Conservation (phyloP, 148 eudicot species). For the Rhododendron mucronatum region DNA sequence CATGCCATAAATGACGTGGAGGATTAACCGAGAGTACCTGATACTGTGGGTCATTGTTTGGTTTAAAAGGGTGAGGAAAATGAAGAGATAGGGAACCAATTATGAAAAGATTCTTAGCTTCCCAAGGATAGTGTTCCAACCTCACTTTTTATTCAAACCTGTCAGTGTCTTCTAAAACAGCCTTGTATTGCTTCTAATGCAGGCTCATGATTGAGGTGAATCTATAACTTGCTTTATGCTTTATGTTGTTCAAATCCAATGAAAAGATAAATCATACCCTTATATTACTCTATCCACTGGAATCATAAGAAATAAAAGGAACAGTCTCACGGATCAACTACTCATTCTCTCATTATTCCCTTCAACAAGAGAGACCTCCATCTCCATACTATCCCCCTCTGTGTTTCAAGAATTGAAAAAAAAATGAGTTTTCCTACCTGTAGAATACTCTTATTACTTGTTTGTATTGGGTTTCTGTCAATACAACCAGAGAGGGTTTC, state of each 20-base stretch:
- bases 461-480: conserved; percentile 43
- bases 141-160: conserved; percentile 77
- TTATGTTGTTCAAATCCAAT: conserved; percentile 32
- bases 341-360: conserved; percentile 19
- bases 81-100: conserved; percentile 59
- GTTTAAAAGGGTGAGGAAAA: conserved; percentile 54
- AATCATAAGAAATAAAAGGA: conserved; percentile 7
- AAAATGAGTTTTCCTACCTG: conserved; percentile 36
- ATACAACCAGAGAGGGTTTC: conserved; percentile 37
- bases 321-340: conserved; percentile 16
- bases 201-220: conserved; percentile 80
- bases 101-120: conserved; percentile 73
- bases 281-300: conserved; percentile 15
- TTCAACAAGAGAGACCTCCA: not conserved
- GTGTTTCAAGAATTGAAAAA: conserved; percentile 2
- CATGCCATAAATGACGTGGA: conserved; percentile 12
- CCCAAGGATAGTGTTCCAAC: conserved; percentile 60
- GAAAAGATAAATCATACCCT: conserved; percentile 19
- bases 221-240: conserved; percentile 40
- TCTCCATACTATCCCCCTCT: not conserved
- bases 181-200: conserved; percentile 49
- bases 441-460: conserved; percentile 34
- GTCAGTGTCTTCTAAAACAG: conserved; percentile 46
- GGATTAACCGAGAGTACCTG: conserved; percentile 8
- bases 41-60: conserved; percentile 24